Evolutionary conservation across 1,284 basidiomycete genomes (phyloP), one percentile per base, ranked within the genome.

Genomic region (Ustilago shanxiensis): DNA sequence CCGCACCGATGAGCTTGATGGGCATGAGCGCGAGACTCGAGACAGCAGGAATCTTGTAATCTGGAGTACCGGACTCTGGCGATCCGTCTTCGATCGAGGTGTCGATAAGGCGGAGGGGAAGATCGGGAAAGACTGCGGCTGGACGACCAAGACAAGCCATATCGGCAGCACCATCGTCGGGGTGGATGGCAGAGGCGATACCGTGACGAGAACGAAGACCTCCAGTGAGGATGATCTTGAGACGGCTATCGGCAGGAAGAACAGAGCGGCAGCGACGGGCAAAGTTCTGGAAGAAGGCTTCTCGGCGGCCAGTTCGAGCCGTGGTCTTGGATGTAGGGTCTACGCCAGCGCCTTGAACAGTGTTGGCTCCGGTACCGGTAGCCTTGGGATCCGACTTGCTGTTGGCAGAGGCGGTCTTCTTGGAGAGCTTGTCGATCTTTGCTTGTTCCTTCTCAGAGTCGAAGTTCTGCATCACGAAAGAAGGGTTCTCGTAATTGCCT

Each of bases 401-500:
- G n/a, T 58, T 26, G 18, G 74, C 52, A 14, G 70, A 39, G 8
- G 28, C 31, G 18, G 44, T 31, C 50, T 63, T 72, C 16, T 53
- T 47, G 3, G 52, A 55, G 5, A 79, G 47, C 57, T 80, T 80
- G 20, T 66, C 72, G 39, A 72, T 31, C 35, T 64, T 72, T 14
- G 57, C 63, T 41, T 66, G 67, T 76, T 86, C 63, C 65, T 75
- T 61, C 65, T 87, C 60, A 37, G 78, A 62, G 75, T 80, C 77
- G 81, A 87, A 79, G 78, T 83, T 33, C 65, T 86, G 70, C 84
- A 83, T 63, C 74, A 86, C 41, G 72, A 78, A 72, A n/a, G 81
- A 90, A 75, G 93, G 92, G 28, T 89, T 90, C 83, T 95, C 93
- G 79, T 95, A 95, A 82, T 92, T 92, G 2, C 94, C 94, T 3